Conservation (phyloP, 2,329 filamentous ascomycete genomes). For the Colletotrichum tanaceti region DNA sequence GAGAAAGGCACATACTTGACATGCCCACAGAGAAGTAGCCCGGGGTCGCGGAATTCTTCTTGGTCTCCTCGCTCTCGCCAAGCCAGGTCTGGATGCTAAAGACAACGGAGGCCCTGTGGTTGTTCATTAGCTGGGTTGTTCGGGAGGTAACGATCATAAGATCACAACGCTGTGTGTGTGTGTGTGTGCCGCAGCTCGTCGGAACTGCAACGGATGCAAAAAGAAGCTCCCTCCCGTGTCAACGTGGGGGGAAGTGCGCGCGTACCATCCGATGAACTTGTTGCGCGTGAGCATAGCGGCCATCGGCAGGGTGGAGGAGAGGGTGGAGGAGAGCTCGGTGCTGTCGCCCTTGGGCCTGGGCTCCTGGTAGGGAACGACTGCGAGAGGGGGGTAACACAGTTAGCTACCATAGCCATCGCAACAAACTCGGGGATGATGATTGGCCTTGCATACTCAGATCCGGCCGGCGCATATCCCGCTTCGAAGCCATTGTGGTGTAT, state of each 20-base stretch:
- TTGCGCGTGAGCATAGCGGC: conserved; percentile 94
- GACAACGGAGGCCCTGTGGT: conserved; percentile 75
- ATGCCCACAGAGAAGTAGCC: conserved; percentile 79
- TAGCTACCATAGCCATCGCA: conserved; percentile 8
- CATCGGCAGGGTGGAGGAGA: conserved; percentile 89
- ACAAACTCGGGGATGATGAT: conserved; percentile 25
- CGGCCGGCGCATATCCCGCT: conserved; percentile 80
- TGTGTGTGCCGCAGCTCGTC: not conserved
- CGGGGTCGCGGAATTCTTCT: conserved; percentile 75
- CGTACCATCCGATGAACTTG: conserved; percentile 77
- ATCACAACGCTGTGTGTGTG: too few relatives aligned
- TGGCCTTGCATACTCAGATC: conserved; percentile 75
- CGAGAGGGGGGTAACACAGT: not conserved
- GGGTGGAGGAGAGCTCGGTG: conserved; percentile 77
- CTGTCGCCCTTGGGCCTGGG: conserved; percentile 72
- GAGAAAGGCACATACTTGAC: conserved; percentile 69
- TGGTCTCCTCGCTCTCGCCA: conserved; percentile 76
- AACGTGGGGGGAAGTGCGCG: conserved; percentile 10
- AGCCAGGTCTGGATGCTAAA: conserved; percentile 83
- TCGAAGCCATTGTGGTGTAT: conserved; percentile 66
- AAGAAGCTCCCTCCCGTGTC: too few relatives aligned
- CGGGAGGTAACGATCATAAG: too few relatives aligned
- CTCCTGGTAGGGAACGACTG: conserved; percentile 90
- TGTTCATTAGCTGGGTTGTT: conserved; percentile 15
- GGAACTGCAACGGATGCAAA: not conserved